A percentile compares a stretch with the other conserved stretches of the same genome.
These are phyloP conservation scores for Kazachstania sp. DNA, from an alignment of 1,139 yeast genomes.

Conservation along the genomic window DNA sequence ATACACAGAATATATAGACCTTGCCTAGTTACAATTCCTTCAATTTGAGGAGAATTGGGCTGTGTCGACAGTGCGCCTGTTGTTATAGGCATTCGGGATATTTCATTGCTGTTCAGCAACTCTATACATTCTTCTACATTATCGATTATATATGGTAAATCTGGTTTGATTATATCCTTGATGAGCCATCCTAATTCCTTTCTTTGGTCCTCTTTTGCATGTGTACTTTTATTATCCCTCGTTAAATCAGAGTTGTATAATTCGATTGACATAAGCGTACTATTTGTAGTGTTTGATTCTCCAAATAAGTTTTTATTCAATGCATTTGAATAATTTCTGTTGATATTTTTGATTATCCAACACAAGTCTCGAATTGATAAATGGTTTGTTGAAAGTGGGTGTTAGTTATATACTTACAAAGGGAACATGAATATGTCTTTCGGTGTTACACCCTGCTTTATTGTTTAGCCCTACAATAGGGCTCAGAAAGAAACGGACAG, in stretches of 20 bases:
- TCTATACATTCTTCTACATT: conserved; percentile 32
- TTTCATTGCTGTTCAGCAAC: conserved; percentile 25
- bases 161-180: conserved; percentile 32
- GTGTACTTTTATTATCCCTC: conserved; percentile 4
- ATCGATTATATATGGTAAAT: conserved; percentile 32
- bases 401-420: too few relatives aligned
- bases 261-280: conserved; percentile 22
- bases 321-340: too few relatives aligned
- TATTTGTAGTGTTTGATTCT: too few relatives aligned
- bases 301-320: too few relatives aligned
- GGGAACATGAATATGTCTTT: too few relatives aligned
- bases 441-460: too few relatives aligned
- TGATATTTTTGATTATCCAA: too few relatives aligned
- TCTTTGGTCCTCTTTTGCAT: conserved; percentile 7
- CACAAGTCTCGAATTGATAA: too few relatives aligned
- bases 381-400: too few relatives aligned
- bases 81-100: conserved; percentile 27
- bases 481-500: too few relatives aligned
- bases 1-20: conserved; percentile 24
- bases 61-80: conserved; percentile 13
- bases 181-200: conserved; percentile 32
- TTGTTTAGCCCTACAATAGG: too few relatives aligned
- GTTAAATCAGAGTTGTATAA: conserved; percentile 18
- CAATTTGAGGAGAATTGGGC: conserved; percentile 15
- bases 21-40: conserved; percentile 26